phyloP scores from a whole-genome alignment of 108 stramenopile genomes.

The Cyclotella sp. region DNA sequence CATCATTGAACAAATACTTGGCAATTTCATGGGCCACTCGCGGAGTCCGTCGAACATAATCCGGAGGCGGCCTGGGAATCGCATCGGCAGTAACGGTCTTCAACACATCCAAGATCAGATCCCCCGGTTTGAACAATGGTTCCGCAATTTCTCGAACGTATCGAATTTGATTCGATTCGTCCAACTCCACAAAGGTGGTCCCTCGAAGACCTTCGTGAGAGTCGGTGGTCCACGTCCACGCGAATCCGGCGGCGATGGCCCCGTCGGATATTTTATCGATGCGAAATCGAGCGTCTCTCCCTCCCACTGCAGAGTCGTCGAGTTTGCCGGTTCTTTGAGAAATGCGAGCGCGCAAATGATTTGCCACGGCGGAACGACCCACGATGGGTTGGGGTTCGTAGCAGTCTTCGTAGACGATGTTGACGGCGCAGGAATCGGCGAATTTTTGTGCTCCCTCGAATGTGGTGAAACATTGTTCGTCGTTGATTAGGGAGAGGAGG shows the following conservation, averaged over 20 bases:
- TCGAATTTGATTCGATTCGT: constrained; percentile 63
- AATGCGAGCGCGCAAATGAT: constrained; percentile 26
- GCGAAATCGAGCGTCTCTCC: constrained; percentile 57
- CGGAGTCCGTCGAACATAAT: constrained; percentile 55
- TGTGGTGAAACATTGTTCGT: constrained; percentile 63
- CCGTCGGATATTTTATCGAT: constrained; percentile 80
- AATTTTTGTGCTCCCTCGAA: constrained; percentile 62
- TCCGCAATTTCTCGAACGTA: constrained; percentile 82
- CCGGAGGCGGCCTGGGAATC: constrained; percentile 52
- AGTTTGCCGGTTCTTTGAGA: constrained; percentile 31
- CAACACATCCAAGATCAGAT: constrained; percentile 69
- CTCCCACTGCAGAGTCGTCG: constrained; percentile 41
- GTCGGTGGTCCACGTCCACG: constrained; percentile 72
- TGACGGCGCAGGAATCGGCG: constrained; percentile 67
- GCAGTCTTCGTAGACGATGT: constrained; percentile 76
- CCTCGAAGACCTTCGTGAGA: constrained; percentile 75
- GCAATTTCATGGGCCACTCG: constrained; percentile 69
- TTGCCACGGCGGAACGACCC: constrained; percentile 46
- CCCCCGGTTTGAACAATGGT: constrained; percentile 79
- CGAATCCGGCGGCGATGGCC: constrained; percentile 72
- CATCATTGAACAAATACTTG: constrained; percentile 74
- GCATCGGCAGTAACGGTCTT: constrained; percentile 70
- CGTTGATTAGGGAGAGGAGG: constrained; percentile 42
- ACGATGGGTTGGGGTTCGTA: constrained; percentile 74
- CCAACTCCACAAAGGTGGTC: constrained; percentile 79